phyloP scores from a whole-genome alignment of 192 early-diverging fungal species.

The Spizellomyces punctatus region DNA sequence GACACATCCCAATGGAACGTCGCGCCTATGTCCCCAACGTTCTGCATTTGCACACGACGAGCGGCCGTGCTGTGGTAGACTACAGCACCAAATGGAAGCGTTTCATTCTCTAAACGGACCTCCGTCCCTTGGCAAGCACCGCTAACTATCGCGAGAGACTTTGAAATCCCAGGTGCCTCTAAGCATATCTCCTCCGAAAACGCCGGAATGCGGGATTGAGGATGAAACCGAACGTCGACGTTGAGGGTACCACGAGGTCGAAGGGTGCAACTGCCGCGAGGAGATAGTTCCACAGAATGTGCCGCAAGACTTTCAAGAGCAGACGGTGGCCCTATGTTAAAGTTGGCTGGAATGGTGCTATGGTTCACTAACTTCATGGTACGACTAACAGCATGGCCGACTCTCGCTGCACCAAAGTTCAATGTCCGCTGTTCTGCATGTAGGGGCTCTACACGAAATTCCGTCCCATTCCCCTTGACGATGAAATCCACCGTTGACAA shows the following conservation, averaged over 20 bases:
- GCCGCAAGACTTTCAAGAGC: conserved; percentile 40
- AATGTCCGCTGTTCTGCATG: conserved; percentile 42
- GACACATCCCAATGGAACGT: conserved; percentile 57
- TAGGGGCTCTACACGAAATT: conserved; percentile 49
- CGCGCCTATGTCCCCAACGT: conserved; percentile 60
- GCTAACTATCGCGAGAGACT: conserved; percentile 43
- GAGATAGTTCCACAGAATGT: conserved; percentile 37
- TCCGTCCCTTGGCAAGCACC: conserved; percentile 66
- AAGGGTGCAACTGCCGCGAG: conserved; percentile 31
- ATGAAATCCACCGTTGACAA: conserved; percentile 45
- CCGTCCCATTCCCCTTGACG: conserved; percentile 51
- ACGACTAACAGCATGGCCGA: conserved; percentile 45
- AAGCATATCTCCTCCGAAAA: conserved; percentile 57
- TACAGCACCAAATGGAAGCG: conserved; percentile 64
- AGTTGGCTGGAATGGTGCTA: conserved; percentile 47
- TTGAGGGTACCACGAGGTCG: conserved; percentile 48
- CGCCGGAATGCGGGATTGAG: conserved; percentile 47
- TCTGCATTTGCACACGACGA: conserved; percentile 55
- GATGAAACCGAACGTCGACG: conserved; percentile 53
- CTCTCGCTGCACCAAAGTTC: conserved; percentile 60
- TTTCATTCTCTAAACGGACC: conserved; percentile 57
- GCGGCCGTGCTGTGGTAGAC: conserved; percentile 58
- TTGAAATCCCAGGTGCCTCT: conserved; percentile 46
- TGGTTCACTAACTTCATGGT: conserved; percentile 56
- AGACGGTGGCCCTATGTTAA: conserved; percentile 43